Evolutionary conservation across 2,329 filamentous ascomycete species (phyloP).

Genomic region (Calonectria pseudoturangicola): DNA sequence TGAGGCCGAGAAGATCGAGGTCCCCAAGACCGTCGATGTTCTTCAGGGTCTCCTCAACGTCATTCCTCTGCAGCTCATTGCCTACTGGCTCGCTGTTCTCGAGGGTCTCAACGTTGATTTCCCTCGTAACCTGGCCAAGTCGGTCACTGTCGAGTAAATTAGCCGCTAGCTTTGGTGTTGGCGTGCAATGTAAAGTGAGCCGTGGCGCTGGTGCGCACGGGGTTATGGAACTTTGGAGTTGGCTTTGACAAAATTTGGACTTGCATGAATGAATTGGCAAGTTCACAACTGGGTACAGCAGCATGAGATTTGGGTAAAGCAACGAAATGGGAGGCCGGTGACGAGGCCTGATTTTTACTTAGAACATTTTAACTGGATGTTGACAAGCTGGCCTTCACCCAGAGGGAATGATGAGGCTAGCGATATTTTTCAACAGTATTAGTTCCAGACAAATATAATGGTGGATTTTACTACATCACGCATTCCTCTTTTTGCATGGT

Average conservation of each 20-base stretch:
- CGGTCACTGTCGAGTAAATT: slow-evolving; percentile 95
- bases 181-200: slow-evolving; percentile 49
- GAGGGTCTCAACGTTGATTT: slow-evolving; percentile 99
- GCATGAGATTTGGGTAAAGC: slow-evolving; percentile 47
- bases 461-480: slow-evolving; percentile 40
- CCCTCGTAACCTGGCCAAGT: slow-evolving; percentile 98
- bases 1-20: slow-evolving; percentile 97
- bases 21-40: slow-evolving; percentile 95
- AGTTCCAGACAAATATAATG: slow-evolving; percentile 50
- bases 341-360: slow-evolving; percentile 51
- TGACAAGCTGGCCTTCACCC: slow-evolving; percentile 34
- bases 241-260: slow-evolving; percentile 54
- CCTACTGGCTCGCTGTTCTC: slow-evolving; percentile 98
- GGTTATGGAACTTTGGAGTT: slow-evolving; percentile 55
- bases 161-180: slow-evolving; percentile 37
- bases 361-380: slow-evolving; percentile 47
- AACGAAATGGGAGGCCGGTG: slow-evolving; percentile 49
- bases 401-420: slow-evolving; percentile 44
- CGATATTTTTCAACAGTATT: slow-evolving; percentile 44
- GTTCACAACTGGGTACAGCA: slow-evolving; percentile 50
- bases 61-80: slow-evolving; percentile 96
- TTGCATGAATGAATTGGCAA: slow-evolving; percentile 50
- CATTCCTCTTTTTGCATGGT: background rate
- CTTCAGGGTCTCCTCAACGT: slow-evolving; percentile 98
- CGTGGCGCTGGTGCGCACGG: slow-evolving; percentile 46